phyloP scores from a whole-genome alignment of 345 rosid species.

The Gossypium herbaceum region DNA sequence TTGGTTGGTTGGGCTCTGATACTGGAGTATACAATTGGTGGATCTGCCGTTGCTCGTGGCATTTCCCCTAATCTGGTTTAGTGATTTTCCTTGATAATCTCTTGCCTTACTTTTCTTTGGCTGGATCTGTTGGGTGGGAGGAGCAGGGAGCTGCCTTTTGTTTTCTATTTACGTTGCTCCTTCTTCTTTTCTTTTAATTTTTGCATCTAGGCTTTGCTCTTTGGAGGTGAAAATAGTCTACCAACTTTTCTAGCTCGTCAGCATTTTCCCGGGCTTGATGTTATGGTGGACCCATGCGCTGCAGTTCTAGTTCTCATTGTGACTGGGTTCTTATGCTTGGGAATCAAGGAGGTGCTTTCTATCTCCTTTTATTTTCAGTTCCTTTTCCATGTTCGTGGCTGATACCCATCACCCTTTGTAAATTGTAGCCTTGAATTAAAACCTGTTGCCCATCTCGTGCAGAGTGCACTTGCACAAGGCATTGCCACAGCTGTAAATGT shows the following conservation, averaged over 20 bases:
- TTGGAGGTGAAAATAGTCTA: slow-evolving; percentile 77
- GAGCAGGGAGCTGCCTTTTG: neutral
- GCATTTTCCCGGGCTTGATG: slow-evolving; percentile 71
- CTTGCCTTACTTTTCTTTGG: neutral
- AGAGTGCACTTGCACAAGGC: slow-evolving; percentile 84
- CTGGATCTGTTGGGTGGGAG: neutral
- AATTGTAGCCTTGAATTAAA: neutral
- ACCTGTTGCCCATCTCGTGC: slow-evolving; percentile 25
- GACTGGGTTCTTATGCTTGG: slow-evolving; percentile 83
- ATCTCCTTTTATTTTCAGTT: slow-evolving; percentile 4
- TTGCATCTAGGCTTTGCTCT: slow-evolving; percentile 64
- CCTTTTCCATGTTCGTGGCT: slow-evolving; percentile 7
- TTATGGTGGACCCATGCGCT: slow-evolving; percentile 93
- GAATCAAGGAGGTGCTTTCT: slow-evolving; percentile 82
- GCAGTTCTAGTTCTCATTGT: slow-evolving; percentile 68
- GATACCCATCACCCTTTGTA: neutral
- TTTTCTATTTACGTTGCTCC: neutral
- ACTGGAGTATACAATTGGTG: slow-evolving; percentile 92
- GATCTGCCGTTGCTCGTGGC: slow-evolving; percentile 94
- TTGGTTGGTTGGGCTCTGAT: slow-evolving; percentile 90
- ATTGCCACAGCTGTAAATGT: slow-evolving; percentile 73
- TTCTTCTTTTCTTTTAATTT: slow-evolving; percentile 5
- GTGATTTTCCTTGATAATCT: neutral
- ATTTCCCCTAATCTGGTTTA: slow-evolving; percentile 77
- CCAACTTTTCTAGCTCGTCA: slow-evolving; percentile 78